A percentile compares a stretch with the other conserved stretches of the same genome.
These are phyloP conservation scores for Lachnellula arida DNA, from an alignment of 2,329 filamentous ascomycete genomes.

Conservation along the genomic window DNA sequence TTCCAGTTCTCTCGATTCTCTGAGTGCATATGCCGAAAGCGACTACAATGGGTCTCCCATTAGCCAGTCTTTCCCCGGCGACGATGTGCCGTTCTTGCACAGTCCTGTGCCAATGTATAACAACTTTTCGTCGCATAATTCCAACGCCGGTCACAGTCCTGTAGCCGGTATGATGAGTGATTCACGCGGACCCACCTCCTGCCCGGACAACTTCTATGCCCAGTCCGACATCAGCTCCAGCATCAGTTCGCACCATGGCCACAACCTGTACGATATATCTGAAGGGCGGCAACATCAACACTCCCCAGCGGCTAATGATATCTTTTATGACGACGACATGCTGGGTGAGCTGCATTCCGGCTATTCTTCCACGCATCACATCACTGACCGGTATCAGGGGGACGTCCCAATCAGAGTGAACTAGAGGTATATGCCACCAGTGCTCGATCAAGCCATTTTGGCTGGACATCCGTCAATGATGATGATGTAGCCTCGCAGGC, in stretches of 20 bases:
- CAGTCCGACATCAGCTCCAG: conserved; percentile 57
- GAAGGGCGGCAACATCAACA: conserved; percentile 28
- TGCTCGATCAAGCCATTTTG: conserved; percentile 29
- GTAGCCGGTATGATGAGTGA: conserved; percentile 48
- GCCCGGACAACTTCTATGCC: conserved; percentile 57
- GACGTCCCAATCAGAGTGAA: conserved; percentile 21
- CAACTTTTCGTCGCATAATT: conserved; percentile 46
- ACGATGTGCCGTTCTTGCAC: conserved; percentile 52
- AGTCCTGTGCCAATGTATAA: conserved; percentile 56
- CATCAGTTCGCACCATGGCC: conserved; percentile 49
- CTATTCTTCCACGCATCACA: conserved; percentile 8
- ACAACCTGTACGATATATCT: conserved; percentile 47
- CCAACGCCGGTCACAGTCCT: conserved; percentile 50
- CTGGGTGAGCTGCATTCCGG: conserved; percentile 32
- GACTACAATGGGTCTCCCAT: conserved; percentile 51
- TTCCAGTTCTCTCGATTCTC: conserved; percentile 41
- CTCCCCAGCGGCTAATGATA: conserved; percentile 26
- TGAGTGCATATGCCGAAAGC: conserved; percentile 48
- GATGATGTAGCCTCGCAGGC: conserved; percentile 30
- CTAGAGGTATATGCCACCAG: conserved; percentile 29
- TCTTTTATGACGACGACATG: conserved; percentile 36
- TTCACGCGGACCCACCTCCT: conserved; percentile 52
- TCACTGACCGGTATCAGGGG: conserved; percentile 15
- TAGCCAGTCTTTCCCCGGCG: conserved; percentile 48
- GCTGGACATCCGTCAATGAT: conserved; percentile 31